These are phyloP conservation scores for Spergularia azorica DNA, from an alignment of 179 eudicot species.

Conservation along the genomic window DNA sequence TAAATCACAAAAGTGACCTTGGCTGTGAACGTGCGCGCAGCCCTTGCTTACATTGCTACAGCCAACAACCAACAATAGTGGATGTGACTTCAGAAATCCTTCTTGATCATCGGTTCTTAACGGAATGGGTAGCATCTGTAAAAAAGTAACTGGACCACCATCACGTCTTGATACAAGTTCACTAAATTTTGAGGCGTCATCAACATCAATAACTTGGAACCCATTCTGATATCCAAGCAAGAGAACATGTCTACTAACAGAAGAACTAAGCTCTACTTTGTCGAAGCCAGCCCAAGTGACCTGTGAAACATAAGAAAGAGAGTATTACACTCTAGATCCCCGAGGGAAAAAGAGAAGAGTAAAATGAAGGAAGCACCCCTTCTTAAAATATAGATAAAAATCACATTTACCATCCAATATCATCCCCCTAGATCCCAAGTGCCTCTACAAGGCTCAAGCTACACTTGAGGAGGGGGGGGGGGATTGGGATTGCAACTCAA, in stretches of 20 bases:
- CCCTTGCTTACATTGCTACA: slow-evolving; percentile 41
- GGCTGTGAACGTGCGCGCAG: slow-evolving; percentile 32
- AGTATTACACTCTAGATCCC: background rate
- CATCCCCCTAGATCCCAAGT: too few relatives aligned
- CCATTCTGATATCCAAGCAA: slow-evolving; percentile 71
- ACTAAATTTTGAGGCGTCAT: slow-evolving; percentile 62
- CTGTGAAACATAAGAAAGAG: slow-evolving; percentile 32
- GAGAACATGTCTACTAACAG: slow-evolving; percentile 48
- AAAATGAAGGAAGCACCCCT: background rate
- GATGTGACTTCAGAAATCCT: slow-evolving; percentile 51
- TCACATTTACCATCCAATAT: too few relatives aligned
- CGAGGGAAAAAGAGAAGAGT: background rate
- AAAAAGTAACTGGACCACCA: slow-evolving; percentile 56
- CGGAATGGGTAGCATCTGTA: slow-evolving; percentile 70
- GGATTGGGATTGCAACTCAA: too few relatives aligned
- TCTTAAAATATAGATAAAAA: background rate
- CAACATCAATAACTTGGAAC: slow-evolving; percentile 77
- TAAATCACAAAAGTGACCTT: slow-evolving; percentile 18
- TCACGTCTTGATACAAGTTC: slow-evolving; percentile 76
- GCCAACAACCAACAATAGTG: slow-evolving; percentile 70
- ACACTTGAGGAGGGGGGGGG: too few relatives aligned
- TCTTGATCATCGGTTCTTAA: slow-evolving; percentile 35
- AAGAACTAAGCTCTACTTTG: slow-evolving; percentile 54
- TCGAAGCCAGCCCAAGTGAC: slow-evolving; percentile 77
- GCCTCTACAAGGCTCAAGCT: too few relatives aligned